Evolutionary conservation across 441 rosid genomes (phyloP), one percentile per base, ranked within the genome.

Genomic region (Syzygium syzygioides): DNA sequence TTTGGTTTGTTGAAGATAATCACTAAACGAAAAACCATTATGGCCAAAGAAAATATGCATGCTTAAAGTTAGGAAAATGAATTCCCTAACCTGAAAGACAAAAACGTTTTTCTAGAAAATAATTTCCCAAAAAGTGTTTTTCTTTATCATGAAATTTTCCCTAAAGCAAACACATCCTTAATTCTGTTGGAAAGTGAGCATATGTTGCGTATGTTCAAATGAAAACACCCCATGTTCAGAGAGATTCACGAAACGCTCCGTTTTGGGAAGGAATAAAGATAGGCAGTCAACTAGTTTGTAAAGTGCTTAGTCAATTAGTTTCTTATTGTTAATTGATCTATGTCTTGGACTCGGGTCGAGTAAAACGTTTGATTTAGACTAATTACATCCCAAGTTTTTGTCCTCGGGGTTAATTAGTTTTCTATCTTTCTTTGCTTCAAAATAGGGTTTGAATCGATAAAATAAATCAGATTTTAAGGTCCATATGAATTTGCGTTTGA

Each of bases 21-120:
- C 0, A 2, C 0, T 37, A 7, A 20, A 5, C 2, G 2, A 1
- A 71, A 71, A 71, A 71, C 0, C 2, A 20, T 37, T 71, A 34
- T 1, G 2, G 0, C 0, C 1, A 1, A 71, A 11, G 14, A 37
- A 6, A 11, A 11, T 37, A 23, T 71, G 9, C 4, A 71, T 20
- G 80, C 25, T 37, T 20, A 71, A 1, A 37, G 15, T 37, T 32
- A 34, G 79, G 14, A 34, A 68, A 4, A 34, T 68, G 23, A 68
- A 68, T 68, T 68, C 5, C 23, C 25, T 32, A 18, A 9, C 25
- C 26, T 2, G 6, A 18, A 66, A 32, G 4, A 0, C 14, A 4
- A 66, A 11, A 18, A 18, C 12, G 5, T 19, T 37, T 37, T 71
- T 4, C 2, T 5, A 12, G 0, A 37, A 71, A 20, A 71, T 20